Evolutionary conservation across 176 grass and related monocot species (phyloP), one percentile per base, ranked within the genome.

Genomic region (Hsuehochloa calcarea): DNA sequence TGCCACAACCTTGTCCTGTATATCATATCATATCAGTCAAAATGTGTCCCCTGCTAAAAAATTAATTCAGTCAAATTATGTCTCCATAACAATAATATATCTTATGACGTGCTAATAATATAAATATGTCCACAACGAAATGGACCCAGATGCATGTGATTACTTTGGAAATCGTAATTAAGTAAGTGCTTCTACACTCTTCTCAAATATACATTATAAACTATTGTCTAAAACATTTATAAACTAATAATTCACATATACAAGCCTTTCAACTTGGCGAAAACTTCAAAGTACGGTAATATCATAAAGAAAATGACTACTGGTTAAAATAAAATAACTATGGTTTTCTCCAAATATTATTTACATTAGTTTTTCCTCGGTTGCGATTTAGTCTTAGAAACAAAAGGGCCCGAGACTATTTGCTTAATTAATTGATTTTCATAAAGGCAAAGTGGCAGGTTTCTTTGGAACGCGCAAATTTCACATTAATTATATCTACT

Each of bases 1-100:
- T 26, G 56, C 52, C 46, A 50, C 60, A 61, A 60, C 0, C 17
- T 60, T 90, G 88, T 77, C 74, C 27, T 70, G 50, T 50, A 63
- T 60, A 81, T 69, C 72, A 79, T 66, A 73, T 83, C 74, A 55
- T 83, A 60, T 78, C 39, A 25, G 73, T 83, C 79, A 74, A 79
- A 90, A 74, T 66, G 52, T 83, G 84, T n/a, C 17, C 73, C 66
- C 29, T 12, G 6, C 20, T 74, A 60, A 68, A 87, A 78, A 73
- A 83, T 61, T 50, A 83, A 43, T 83, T 83, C 68, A 69, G 80
- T 90, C 89, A 90, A 87, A 84, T 90, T 90, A 80, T 19, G 74
- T 43, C 47, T 56, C 55, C 14, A 50, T 72, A 78, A 65, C 10
- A 25, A 65, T 62, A 8, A 61, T 16, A 34, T 72, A 56, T 81